Evolutionary conservation across 192 early-diverging fungal genomes (phyloP).

Genomic region (Linnemannia hyalina): DNA sequence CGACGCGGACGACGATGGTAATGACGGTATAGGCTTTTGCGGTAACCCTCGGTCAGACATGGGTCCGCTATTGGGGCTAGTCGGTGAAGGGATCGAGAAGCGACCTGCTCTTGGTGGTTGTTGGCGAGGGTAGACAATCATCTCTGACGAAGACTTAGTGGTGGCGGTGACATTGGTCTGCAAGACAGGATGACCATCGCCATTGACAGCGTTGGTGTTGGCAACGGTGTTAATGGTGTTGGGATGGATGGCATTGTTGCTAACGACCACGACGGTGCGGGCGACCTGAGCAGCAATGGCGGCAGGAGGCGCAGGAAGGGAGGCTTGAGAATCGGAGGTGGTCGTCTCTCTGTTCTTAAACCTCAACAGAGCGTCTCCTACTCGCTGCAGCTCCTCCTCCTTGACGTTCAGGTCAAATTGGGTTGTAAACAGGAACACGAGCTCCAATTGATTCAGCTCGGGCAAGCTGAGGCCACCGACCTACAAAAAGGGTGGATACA

Average conservation of each 20-base stretch:
- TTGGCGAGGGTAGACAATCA: background rate
- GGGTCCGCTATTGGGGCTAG: conserved; percentile 34
- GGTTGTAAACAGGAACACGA: conserved; percentile 79
- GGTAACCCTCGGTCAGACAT: conserved; percentile 31
- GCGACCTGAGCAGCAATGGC: background rate
- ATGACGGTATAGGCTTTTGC: background rate
- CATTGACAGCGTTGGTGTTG: background rate
- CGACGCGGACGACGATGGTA: background rate
- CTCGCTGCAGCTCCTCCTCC: conserved; percentile 67
- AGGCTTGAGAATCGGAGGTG: background rate
- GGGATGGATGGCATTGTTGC: background rate
- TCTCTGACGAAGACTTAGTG: background rate
- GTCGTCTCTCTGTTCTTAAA: conserved; percentile 19
- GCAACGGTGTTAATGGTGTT: conserved; percentile 4
- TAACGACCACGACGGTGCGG: background rate
- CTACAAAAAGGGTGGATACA: conserved; percentile 24
- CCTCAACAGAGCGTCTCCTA: conserved; percentile 31
- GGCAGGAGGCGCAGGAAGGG: background rate
- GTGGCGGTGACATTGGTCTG: background rate
- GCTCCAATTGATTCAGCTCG: conserved; percentile 82
- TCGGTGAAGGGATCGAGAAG: conserved; percentile 38
- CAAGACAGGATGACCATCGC: background rate
- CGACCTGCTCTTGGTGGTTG: conserved; percentile 14
- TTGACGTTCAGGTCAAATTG: conserved; percentile 78
- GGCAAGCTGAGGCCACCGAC: conserved; percentile 78